These are phyloP conservation scores for Aspergillus diversus DNA, from an alignment of 495 filamentous ascomycete species.

Conservation along the genomic window DNA sequence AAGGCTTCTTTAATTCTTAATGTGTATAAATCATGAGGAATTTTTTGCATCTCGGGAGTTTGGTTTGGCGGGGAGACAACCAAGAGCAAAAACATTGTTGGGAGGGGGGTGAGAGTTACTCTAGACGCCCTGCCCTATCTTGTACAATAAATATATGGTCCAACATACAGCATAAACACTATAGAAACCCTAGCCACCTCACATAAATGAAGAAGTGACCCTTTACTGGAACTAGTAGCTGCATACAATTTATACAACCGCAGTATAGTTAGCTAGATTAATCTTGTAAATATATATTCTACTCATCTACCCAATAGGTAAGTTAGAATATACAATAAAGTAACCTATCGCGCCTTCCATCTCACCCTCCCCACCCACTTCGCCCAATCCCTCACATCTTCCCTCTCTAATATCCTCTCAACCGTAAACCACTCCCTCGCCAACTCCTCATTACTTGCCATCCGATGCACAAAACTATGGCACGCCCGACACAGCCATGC, in stretches of 20 bases:
- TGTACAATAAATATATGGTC: too few relatives aligned
- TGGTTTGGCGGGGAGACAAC: too few relatives aligned
- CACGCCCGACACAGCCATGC: conserved; percentile 91
- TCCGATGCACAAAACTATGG: conserved; percentile 81
- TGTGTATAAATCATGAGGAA: too few relatives aligned
- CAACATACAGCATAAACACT: too few relatives aligned
- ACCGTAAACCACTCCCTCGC: conserved; percentile 75
- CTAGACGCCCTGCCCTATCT: too few relatives aligned
- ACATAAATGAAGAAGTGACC: not conserved
- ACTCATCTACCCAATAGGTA: not conserved
- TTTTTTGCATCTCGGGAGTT: too few relatives aligned
- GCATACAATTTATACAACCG: not conserved
- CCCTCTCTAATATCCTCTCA: conserved; percentile 67
- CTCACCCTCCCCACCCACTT: conserved; percentile 66
- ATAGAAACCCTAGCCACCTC: not conserved
- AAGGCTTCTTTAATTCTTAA: too few relatives aligned
- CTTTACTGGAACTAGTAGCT: not conserved
- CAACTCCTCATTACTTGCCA: conserved; percentile 78
- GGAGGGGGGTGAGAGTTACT: too few relatives aligned
- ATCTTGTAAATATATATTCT: not conserved
- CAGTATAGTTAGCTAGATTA: not conserved
- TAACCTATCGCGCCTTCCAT: conserved; percentile 60
- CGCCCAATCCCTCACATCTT: conserved; percentile 73
- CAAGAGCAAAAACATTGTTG: too few relatives aligned
- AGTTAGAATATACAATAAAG: not conserved